A percentile compares a stretch with the other conserved stretches of the same genome.
Conservation (phyloP, 2,329 filamentous ascomycete species). For the Pyrenophora seminiperda region DNA sequence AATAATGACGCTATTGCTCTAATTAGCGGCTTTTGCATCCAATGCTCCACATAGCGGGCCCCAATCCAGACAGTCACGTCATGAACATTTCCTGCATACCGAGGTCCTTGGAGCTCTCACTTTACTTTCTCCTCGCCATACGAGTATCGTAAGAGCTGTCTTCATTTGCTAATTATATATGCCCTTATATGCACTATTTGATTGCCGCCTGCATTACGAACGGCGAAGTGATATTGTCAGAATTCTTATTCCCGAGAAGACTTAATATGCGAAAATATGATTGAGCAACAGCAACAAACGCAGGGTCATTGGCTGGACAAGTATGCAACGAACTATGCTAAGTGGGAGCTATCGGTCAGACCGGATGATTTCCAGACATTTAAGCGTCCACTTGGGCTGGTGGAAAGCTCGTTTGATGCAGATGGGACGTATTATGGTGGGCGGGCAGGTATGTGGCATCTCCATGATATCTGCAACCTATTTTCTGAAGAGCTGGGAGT, state of each 20-base stretch:
- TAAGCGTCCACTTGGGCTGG: constrained; percentile 49
- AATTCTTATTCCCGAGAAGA: background rate
- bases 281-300: constrained; percentile 2
- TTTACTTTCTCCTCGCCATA: background rate
- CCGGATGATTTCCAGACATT: constrained; percentile 29
- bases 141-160: no score
- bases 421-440: constrained; percentile 54
- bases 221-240: background rate
- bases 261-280: background rate
- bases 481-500: background rate
- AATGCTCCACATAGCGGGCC: background rate
- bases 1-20: constrained; percentile 5
- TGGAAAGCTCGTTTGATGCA: constrained; percentile 53
- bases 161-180: no score
- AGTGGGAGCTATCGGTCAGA: constrained; percentile 37
- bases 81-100: background rate
- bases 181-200: background rate
- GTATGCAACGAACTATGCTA: constrained; percentile 48
- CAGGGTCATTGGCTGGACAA: constrained; percentile 46
- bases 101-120: background rate
- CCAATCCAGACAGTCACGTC: background rate
- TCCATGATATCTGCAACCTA: background rate
- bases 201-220: background rate
- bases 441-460: constrained; percentile 36
- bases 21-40: background rate